phyloP scores from a whole-genome alignment of 805 yeast genomes.

The Wickerhamomyces rabaulensis region DNA sequence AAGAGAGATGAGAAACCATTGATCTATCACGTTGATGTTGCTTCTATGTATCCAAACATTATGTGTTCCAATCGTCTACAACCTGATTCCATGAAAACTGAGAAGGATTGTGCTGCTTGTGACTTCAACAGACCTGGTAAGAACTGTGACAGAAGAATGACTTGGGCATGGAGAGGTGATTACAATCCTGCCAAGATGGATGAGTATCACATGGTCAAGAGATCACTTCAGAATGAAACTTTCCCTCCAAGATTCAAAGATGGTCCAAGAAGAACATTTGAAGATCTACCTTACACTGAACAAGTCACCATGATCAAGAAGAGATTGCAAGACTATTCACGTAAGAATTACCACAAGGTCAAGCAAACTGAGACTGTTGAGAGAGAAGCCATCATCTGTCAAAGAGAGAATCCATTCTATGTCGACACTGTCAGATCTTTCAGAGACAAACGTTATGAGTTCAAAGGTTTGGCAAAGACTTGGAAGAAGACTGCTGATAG shows the following conservation, averaged over 20 bases:
- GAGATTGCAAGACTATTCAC: slow-evolving; percentile 76
- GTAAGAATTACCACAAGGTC: slow-evolving; percentile 76
- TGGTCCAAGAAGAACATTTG: slow-evolving; percentile 59
- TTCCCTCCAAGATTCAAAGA: slow-evolving; percentile 61
- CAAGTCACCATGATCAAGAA: slow-evolving; percentile 74
- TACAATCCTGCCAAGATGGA: slow-evolving; percentile 85
- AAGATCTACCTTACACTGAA: slow-evolving; percentile 69
- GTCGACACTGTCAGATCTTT: slow-evolving; percentile 91
- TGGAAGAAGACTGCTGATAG: slow-evolving; percentile 82
- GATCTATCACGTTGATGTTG: slow-evolving; percentile 97
- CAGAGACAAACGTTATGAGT: slow-evolving; percentile 94
- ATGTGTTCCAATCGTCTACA: slow-evolving; percentile 97
- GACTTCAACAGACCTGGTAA: slow-evolving; percentile 96
- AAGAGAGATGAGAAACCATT: slow-evolving; percentile 72
- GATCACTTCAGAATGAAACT: slow-evolving; percentile 73
- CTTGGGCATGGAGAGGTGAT: slow-evolving; percentile 99
- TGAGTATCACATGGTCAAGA: slow-evolving; percentile 85
- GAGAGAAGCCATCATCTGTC: slow-evolving; percentile 92
- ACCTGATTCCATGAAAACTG: slow-evolving; percentile 95
- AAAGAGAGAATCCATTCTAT: slow-evolving; percentile 95
- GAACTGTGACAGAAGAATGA: slow-evolving; percentile 81
- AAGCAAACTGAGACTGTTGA: slow-evolving; percentile 80
- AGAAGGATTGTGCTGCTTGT: slow-evolving; percentile 95
- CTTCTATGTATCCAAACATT: slow-evolving; percentile 98
- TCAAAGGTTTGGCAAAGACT: slow-evolving; percentile 85